Conservation (phyloP, 2,329 filamentous ascomycete genomes). For the Calonectria honghensis region DNA sequence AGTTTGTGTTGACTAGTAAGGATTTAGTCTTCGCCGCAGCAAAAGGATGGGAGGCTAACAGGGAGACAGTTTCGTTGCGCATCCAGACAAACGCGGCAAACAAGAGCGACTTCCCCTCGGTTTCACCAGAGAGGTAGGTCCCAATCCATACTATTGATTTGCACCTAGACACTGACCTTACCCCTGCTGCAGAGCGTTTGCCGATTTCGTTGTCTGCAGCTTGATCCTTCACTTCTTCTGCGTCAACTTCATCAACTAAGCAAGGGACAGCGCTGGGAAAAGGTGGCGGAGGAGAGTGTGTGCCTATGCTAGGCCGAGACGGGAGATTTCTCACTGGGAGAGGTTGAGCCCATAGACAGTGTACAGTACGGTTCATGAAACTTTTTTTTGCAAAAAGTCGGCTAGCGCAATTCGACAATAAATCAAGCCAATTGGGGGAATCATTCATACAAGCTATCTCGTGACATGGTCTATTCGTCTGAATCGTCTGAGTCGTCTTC, state of each 20-base stretch:
- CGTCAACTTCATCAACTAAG: constrained; percentile 98
- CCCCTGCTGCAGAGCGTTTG: constrained; percentile 83
- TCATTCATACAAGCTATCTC: constrained; percentile 52
- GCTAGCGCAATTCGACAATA: constrained; percentile 47
- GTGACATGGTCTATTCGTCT: constrained; percentile 48
- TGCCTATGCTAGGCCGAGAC: constrained; percentile 24
- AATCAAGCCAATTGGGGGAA: constrained; percentile 52
- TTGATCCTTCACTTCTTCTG: constrained; percentile 99
- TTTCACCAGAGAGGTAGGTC: constrained; percentile 86
- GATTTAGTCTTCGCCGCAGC: constrained; percentile 43
- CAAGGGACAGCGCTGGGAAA: background rate
- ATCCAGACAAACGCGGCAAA: constrained; percentile 94
- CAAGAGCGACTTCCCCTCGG: constrained; percentile 83
- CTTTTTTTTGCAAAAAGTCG: constrained; percentile 47
- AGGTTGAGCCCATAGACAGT: constrained; percentile 44
- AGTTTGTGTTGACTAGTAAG: constrained; percentile 95
- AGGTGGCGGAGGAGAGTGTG: background rate
- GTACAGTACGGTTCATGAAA: constrained; percentile 50
- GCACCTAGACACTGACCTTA: constrained; percentile 43
- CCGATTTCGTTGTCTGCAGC: constrained; percentile 96
- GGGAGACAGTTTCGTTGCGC: constrained; percentile 78
- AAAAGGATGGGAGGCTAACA: constrained; percentile 37
- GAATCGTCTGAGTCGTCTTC: constrained; percentile 9
- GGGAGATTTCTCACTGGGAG: constrained; percentile 31
- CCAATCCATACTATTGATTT: background rate